A percentile compares a stretch with the other conserved stretches of the same genome.
Evolutionary conservation across 164 flowering plant species (phyloP).

Genomic region (Cinnamomum chago): DNA sequence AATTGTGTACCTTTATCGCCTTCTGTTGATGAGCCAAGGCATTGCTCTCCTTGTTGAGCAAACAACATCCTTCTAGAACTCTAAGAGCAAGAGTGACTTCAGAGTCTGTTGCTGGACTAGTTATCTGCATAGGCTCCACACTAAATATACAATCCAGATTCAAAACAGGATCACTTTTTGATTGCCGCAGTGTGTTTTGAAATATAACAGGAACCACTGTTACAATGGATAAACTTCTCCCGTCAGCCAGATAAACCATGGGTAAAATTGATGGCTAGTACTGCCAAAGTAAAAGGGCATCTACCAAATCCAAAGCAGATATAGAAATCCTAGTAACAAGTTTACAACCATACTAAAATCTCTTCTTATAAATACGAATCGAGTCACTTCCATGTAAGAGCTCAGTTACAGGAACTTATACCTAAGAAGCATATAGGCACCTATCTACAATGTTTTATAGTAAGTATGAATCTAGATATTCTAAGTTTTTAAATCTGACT

Average conservation of each 20-base stretch:
- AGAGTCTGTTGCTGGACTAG: constrained; percentile 80
- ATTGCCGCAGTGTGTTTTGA: constrained; percentile 60
- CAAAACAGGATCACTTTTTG: constrained; percentile 45
- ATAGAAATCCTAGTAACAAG: no score
- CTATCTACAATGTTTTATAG: no score
- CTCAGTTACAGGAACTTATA: no score
- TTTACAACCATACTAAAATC: no score
- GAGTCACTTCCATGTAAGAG: no score
- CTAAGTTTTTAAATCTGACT: no score
- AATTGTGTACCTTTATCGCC: constrained; percentile 50
- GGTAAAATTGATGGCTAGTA: background rate
- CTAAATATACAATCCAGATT: constrained; percentile 68
- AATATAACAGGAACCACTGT: constrained; percentile 93
- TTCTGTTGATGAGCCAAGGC: constrained; percentile 61
- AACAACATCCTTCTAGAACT: constrained; percentile 92
- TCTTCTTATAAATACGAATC: no score
- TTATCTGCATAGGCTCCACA: constrained; percentile 75
- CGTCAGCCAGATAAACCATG: constrained; percentile 2
- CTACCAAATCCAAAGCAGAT: background rate
- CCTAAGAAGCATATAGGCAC: no score
- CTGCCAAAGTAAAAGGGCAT: background rate
- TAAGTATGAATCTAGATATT: no score
- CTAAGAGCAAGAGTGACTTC: constrained; percentile 94
- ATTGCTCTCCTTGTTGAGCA: constrained; percentile 66
- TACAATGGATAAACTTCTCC: constrained; percentile 8